Evolutionary conservation across 768 basidiomycete species (phyloP).

Genomic region (Scleroderma citrinum): DNA sequence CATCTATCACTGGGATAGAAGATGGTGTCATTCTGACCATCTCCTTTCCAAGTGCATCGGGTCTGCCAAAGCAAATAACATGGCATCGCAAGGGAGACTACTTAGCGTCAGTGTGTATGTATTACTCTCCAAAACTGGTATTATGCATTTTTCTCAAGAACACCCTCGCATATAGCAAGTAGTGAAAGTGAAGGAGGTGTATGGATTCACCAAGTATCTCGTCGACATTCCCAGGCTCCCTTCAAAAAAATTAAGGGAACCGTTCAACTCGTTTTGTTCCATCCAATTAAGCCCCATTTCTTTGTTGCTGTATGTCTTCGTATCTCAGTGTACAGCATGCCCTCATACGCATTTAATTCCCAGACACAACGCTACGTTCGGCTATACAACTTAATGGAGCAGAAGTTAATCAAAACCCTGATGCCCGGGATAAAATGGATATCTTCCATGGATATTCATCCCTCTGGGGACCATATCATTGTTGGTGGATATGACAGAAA

Average conservation of each 20-base stretch:
- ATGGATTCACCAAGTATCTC: slow-evolving; percentile 93
- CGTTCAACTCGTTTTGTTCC: slow-evolving; percentile 90
- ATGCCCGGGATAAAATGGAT: slow-evolving; percentile 97
- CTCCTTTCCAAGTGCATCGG: slow-evolving; percentile 58
- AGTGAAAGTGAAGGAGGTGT: slow-evolving; percentile 74
- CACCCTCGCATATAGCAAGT: slow-evolving; percentile 38
- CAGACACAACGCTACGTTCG: slow-evolving; percentile 97
- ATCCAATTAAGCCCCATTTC: slow-evolving; percentile 91
- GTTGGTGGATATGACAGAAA: slow-evolving; percentile 98
- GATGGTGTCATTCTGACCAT: slow-evolving; percentile 58
- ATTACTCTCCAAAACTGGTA: not conserved
- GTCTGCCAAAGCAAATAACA: slow-evolving; percentile 69
- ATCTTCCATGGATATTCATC: slow-evolving; percentile 94
- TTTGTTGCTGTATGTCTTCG: slow-evolving; percentile 81
- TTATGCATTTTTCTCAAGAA: slow-evolving; percentile 5
- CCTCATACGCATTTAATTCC: slow-evolving; percentile 6
- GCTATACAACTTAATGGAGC: slow-evolving; percentile 90
- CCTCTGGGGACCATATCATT: slow-evolving; percentile 92
- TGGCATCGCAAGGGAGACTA: slow-evolving; percentile 98
- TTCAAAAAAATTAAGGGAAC: slow-evolving; percentile 93
- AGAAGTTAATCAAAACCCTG: slow-evolving; percentile 90
- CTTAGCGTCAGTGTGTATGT: slow-evolving; percentile 89
- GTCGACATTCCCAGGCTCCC: slow-evolving; percentile 93
- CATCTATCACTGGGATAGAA: slow-evolving; percentile 39
- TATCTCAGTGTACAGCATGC: slow-evolving; percentile 7